Evolutionary conservation across 2,329 filamentous ascomycete genomes (phyloP), one percentile per base, ranked within the genome.

Genomic region (Exserohilum turcica): DNA sequence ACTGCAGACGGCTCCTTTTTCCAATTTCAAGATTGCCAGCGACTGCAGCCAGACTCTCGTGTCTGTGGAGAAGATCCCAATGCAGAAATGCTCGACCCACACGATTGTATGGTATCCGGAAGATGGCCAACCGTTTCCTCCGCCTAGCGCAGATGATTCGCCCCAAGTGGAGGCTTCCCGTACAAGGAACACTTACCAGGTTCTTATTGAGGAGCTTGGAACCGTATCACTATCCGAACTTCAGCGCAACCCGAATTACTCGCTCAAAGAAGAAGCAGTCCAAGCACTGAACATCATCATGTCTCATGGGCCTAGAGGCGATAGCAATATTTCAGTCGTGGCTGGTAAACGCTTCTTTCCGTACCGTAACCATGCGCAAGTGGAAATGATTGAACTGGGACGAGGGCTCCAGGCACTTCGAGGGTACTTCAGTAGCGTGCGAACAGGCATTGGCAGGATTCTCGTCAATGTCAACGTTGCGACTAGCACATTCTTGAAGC

Each of bases 381-480:
- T 36, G 49, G 74, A 81, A 42, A 57, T 50, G 0, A 63, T 66
- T 3, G 63, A 76, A 27, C 76, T 88, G 1, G 78, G 77, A 2
- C 74, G 67, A 9, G 84, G 84, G 1, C 73, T 88, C 0, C 75
- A 82, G 42, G 84, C 84, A 0, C 68, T 86, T 3, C 78, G 85
- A 36, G 86, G 86, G 0, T 88, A 83, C 70, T 87, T 83, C 63
- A 76, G 84, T 9, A 87, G 84, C 62, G 81, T 85, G 27, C 82
- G 86, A 5, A 79, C 83, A 2, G 80, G 83, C 2, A 82, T 83
- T 12, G 79, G 78, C 33, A 78, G 84, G 3, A 73, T 88, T 4
- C 65, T 88, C 0, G 68, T 88, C 10, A 88, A 89, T 51, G 74
- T 88, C 3, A 86, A 88, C 52, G 84, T 87, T 21, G 83, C 83